Evolutionary conservation across 495 filamentous ascomycete genomes (phyloP).

Genomic region (Schizothecium vesticola): DNA sequence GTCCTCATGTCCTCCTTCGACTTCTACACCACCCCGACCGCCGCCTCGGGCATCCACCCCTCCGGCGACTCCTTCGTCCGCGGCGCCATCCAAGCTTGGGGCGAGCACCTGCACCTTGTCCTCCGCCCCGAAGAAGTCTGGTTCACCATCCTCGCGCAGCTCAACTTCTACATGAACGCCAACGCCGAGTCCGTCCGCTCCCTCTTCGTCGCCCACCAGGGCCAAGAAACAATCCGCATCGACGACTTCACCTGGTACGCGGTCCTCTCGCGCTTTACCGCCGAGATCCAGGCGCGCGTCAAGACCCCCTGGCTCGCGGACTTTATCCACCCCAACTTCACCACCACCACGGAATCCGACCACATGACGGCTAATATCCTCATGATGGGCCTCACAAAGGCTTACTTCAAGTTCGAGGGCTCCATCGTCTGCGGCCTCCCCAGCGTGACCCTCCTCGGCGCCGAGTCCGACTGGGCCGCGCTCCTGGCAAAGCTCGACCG

Average conservation of each 20-base stretch:
- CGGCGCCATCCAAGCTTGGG: slow-evolving; percentile 45
- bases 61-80: slow-evolving; percentile 45
- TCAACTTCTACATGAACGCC: slow-evolving; percentile 49
- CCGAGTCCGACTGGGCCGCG: slow-evolving; percentile 31
- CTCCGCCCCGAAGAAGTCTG: slow-evolving; percentile 57
- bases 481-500: slow-evolving; percentile 26
- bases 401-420: slow-evolving; percentile 27
- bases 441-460: slow-evolving; percentile 38
- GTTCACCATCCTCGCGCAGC: slow-evolving; percentile 50
- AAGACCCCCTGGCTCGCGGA: slow-evolving; percentile 22
- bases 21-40: not conserved
- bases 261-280: slow-evolving; percentile 19
- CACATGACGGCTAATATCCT: slow-evolving; percentile 28
- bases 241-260: slow-evolving; percentile 16
- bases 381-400: slow-evolving; percentile 38
- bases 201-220: slow-evolving; percentile 41
- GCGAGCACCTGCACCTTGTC: slow-evolving; percentile 44
- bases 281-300: slow-evolving; percentile 24
- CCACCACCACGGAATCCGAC: slow-evolving; percentile 31
- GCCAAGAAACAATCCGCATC: slow-evolving; percentile 35
- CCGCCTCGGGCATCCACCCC: slow-evolving; percentile 12
- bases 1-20: slow-evolving; percentile 17
- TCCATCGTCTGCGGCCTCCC: slow-evolving; percentile 33
- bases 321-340: slow-evolving; percentile 37
- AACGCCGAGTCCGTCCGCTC: slow-evolving; percentile 40